phyloP scores from a whole-genome alignment of 352 stramenopile genomes.

The Globisporangium canariense region DNA sequence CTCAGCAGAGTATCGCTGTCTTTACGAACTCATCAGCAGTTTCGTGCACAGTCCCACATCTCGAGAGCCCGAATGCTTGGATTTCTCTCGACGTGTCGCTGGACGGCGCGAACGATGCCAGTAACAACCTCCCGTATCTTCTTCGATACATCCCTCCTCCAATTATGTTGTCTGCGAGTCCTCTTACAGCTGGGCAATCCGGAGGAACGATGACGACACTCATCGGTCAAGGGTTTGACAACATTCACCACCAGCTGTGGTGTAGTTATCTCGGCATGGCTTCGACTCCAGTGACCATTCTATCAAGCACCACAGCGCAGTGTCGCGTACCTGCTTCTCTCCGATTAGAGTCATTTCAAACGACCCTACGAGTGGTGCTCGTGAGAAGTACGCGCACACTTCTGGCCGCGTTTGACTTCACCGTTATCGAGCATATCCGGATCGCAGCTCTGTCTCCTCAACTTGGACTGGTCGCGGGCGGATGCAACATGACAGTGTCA shows the following conservation, averaged over 20 bases:
- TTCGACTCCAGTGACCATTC: slow-evolving; percentile 6
- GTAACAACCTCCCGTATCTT: slow-evolving; percentile 18
- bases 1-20: slow-evolving; percentile 10
- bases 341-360: slow-evolving; percentile 5
- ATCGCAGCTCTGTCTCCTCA: slow-evolving; percentile 9
- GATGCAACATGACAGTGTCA: slow-evolving; percentile 7
- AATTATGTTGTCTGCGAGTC: slow-evolving; percentile 18
- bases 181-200: slow-evolving; percentile 16
- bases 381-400: neutral
- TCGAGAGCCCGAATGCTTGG: slow-evolving; percentile 25
- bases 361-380: slow-evolving; percentile 7
- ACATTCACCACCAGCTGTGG: slow-evolving; percentile 5
- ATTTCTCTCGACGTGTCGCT: slow-evolving; percentile 28
- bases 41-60: slow-evolving; percentile 23
- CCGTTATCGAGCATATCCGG: slow-evolving; percentile 4
- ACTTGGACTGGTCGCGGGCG: slow-evolving; percentile 13
- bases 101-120: neutral
- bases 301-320: slow-evolving; percentile 7
- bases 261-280: slow-evolving; percentile 16
- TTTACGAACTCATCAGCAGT: slow-evolving; percentile 29
- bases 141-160: slow-evolving; percentile 30
- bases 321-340: slow-evolving; percentile 15
- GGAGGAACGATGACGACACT: slow-evolving; percentile 24
- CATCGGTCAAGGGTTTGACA: slow-evolving; percentile 13
- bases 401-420: slow-evolving; percentile 8